Conservation (phyloP, 2,329 filamentous ascomycete species). For the Verticillium nubilum region DNA sequence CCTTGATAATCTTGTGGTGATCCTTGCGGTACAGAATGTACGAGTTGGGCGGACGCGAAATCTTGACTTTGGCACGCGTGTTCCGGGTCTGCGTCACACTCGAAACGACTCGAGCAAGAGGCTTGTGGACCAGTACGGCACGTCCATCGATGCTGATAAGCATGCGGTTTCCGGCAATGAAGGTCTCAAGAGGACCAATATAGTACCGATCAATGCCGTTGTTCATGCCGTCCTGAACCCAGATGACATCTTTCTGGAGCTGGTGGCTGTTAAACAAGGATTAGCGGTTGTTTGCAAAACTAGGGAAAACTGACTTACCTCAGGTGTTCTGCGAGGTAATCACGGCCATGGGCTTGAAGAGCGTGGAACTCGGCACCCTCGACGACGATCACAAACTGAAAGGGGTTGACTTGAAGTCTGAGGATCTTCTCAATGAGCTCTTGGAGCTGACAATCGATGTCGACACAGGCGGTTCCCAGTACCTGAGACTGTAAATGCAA, state of each 20-base stretch:
- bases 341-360: neutral
- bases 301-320: neutral
- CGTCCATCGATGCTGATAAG: neutral
- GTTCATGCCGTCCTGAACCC: neutral
- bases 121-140: neutral
- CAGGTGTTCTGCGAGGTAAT: neutral
- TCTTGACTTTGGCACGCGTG: constrained; percentile 6
- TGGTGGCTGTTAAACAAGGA: neutral
- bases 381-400: neutral
- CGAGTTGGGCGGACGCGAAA: constrained; percentile 23
- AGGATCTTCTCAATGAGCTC: neutral
- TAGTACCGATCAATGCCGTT: neutral
- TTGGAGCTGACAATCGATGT: neutral
- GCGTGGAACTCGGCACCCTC: neutral
- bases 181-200: neutral
- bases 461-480: neutral
- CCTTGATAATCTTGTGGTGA: constrained; percentile 17
- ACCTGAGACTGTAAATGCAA: neutral
- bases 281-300: neutral
- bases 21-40: constrained; percentile 28
- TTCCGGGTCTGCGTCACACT: constrained; percentile 17
- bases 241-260: constrained; percentile 1
- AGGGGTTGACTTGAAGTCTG: neutral
- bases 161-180: neutral
- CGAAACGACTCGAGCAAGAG: neutral